Evolutionary conservation across 352 stramenopile species (phyloP), one percentile per base, ranked within the genome.

Genomic region (Pythium dissotocum): DNA sequence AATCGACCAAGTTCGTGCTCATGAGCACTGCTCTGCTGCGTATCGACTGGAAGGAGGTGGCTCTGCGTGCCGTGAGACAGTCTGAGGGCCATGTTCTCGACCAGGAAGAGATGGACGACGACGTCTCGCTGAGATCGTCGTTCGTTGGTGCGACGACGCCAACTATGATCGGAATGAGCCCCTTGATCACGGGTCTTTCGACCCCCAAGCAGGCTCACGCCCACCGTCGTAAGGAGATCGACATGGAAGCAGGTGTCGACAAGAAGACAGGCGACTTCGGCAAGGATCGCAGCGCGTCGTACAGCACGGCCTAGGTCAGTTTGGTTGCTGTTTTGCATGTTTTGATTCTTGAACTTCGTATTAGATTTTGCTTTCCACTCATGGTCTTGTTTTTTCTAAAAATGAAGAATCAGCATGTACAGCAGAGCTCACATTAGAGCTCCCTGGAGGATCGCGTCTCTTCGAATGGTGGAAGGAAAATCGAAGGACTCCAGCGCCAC

Each of bases 11-110:
- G 73, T 94, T 92, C 65, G 67, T 63, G 63, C 70, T 92, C 42
- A 85, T 92, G 79, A 69, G 78, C 2, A 51, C 73, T 16, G 82
- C 83, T 13, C 58, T 94, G 28, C 70, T 72, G 32, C 76, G 80
- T 32, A 87, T 94, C 44, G 80, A 94, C 74, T 94, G 85, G 85
- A 59, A 69, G 12, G 77, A 82, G 49, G 91, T 94, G 76, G 83
- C 83, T 48, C 74, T 73, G 7, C 79, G 78, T 1, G 85, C 85
- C 2, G 83, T 92, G n/a, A 67, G 78, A 44, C 82, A 83, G 58
- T 90, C 83, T 5, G 85, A 92, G 35, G 79, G 78, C 35, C 70
- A 88, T 40, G 70, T 80, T 52, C 49, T 80, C 16, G 75, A 87
- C 65, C 63, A 80, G 35, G 57, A 80, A 26, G 83, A 94, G 59